Percentiles rank a stretch among this genome's conserved stretches.
phyloP scores from a whole-genome alignment of 2,329 filamentous ascomycete species.

The Fusarium veterinarium region DNA sequence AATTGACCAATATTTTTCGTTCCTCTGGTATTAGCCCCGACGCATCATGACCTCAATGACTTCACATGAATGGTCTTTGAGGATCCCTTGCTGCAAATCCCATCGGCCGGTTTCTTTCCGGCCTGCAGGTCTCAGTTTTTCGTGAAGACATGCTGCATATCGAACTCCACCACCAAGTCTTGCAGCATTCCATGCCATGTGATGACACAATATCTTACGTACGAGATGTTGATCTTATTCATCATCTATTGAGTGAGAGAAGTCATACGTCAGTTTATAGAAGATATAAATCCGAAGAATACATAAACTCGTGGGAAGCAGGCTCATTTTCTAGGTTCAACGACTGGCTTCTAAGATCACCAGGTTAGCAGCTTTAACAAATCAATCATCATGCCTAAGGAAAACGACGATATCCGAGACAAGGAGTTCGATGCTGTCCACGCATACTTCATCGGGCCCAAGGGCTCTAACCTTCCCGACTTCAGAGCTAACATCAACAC shows the following conservation, averaged over 20 bases:
- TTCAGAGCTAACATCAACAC: slow-evolving; percentile 54
- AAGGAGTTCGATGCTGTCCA: slow-evolving; percentile 41
- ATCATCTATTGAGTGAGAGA: rapidly evolving
- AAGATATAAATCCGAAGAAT: neutral
- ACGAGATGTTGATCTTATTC: neutral
- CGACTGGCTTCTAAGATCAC: too few relatives aligned
- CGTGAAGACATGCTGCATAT: neutral
- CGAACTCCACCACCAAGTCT: neutral
- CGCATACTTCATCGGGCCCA: slow-evolving; percentile 57
- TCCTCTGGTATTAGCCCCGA: too few relatives aligned
- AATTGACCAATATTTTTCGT: neutral
- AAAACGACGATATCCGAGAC: neutral
- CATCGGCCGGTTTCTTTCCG: neutral
- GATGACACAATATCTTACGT: neutral
- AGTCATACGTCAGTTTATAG: neutral
- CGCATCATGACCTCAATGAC: slow-evolving; percentile 3
- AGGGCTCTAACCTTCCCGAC: slow-evolving; percentile 54
- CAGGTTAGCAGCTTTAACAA: too few relatives aligned
- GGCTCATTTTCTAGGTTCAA: rapidly evolving
- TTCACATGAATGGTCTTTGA: neutral
- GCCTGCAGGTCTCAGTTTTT: neutral
- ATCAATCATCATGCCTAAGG: slow-evolving; percentile 2
- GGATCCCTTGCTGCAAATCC: neutral
- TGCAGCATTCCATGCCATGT: neutral
- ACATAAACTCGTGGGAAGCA: neutral